These are phyloP conservation scores for Dothideomycetes sp. DNA, from an alignment of 2,329 filamentous ascomycete genomes.

Conservation along the genomic window DNA sequence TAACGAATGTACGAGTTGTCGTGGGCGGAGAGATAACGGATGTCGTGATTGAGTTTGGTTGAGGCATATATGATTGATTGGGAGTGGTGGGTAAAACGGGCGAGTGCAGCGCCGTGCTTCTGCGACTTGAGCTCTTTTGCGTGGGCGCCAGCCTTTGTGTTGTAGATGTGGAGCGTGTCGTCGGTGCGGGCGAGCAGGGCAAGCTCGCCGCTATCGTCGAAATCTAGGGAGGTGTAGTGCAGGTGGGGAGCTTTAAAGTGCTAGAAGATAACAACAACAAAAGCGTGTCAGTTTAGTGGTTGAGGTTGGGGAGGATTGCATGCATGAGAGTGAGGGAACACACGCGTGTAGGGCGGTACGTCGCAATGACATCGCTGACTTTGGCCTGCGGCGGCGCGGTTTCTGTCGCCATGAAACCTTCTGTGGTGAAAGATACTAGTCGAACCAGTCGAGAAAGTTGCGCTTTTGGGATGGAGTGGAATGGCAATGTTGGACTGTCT, in stretches of 20 bases:
- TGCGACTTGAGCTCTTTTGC: conserved; percentile 87
- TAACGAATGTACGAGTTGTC: conserved; percentile 96
- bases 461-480: no score
- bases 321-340: conserved; percentile 16
- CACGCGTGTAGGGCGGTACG: conserved; percentile 74
- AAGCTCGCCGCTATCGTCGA: conserved; percentile 89
- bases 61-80: conserved; percentile 91
- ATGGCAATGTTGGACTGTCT: no score
- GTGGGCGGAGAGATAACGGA: conserved; percentile 79
- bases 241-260: conserved; percentile 37
- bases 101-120: conserved; percentile 92
- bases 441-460: background rate
- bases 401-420: background rate
- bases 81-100: conserved; percentile 85
- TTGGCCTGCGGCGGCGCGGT: conserved; percentile 40
- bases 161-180: conserved; percentile 92
- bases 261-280: conserved; percentile 18
- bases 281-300: conserved; percentile 1
- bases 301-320: conserved; percentile 9
- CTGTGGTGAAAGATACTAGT: background rate
- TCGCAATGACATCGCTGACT: conserved; percentile 67
- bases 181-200: conserved; percentile 87
- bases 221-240: conserved; percentile 80
- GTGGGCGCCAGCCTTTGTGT: conserved; percentile 79
- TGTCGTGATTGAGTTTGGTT: conserved; percentile 88